Base-by-base conservation (phyloP, 768 basidiomycete genomes). In the Amanita rubescens region DNA sequence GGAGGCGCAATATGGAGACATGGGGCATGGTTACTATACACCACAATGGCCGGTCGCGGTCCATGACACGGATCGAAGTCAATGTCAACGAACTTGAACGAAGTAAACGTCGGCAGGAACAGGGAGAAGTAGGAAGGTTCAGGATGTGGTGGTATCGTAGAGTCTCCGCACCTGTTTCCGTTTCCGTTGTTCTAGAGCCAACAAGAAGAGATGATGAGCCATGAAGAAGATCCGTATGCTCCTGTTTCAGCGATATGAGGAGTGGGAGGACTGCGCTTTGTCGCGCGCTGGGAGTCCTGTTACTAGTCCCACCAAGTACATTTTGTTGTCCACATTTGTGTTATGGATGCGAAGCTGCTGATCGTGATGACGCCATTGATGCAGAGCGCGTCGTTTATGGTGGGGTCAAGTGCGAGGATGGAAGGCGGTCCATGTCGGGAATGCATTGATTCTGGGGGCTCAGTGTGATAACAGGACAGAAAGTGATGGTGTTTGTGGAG, bases 291-390 rank as follows among this genome's bases (percentile, higher is more conserved):
- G 7, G 19, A 44, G 12, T 15, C 41, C 33, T 19, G 4, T 42
- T 38, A 37, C 11, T 5, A 32, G 45, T n/a, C 37, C 11, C 22
- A n/a, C 4, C 14, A 17, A 12, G 55, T 33, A 62, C 55, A 55
- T 44, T 50, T 62, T 19, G 64, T 67, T 32, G 47, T 58, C 34
- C 2, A 22, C 25, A 9, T 51, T 22, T 19, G 37, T 38, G 15
- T 20, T 77, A 17, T 70, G 86, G 3, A 80, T 81, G 0, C 69
- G 69, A 22, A 82, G 81, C 56, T 85, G 0, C 72, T 80, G 2
- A 72, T 72, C 55, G 65, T 86, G 33, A 79, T 70, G 64, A 84
- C 78, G 10, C 78, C 80, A 0, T 74, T 77, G 0, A 69, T 86
- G 52, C 76, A 82, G 53, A 75, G 71, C 24, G 70, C 73, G 24